Base-by-base conservation (phyloP, 306 rosid genomes). In the Cicer pinnatifidum region DNA sequence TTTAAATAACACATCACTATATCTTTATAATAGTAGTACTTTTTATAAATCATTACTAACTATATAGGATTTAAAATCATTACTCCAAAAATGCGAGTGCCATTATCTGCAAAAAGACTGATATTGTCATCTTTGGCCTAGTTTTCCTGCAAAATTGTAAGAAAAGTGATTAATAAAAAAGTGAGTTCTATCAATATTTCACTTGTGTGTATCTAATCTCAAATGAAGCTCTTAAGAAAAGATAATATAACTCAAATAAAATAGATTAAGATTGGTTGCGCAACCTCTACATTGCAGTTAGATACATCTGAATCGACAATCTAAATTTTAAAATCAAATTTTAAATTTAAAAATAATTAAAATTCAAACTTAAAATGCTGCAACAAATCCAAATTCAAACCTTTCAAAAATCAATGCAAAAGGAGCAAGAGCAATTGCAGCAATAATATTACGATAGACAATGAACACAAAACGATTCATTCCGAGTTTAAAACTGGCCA, bases 51-150 rank as follows among this genome's bases (percentile, higher is more conserved):
- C 2, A 1, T 6, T 40, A 40, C 44, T 1, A 67, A n/a, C 2
- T 9, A 16, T 75, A 16, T 17, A 48, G 51, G n/a, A 13, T 66
- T 57, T 47, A 66, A 68, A 61, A 73, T 83, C 3, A 47, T 81
- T 89, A 92, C 91, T 92, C 96, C 54, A 89, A 75, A 81, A 90
- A 84, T 38, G 84, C 94, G 1, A 90, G 88, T 2, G 44, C 86
- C 87, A 84, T 47, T 72, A 88, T 88, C 76, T 79, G 86, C 9
- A 88, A 10, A 67, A 90, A 82, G 64, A 87, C 67, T 9, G 79
- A 38, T 59, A 85, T 53, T 28, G 93, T 88, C 88, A 89, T 86
- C 85, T 89, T 88, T 28, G 93, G 90, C 79, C 96, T 89, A 33
- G 71, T 71, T 84, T 83, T 86, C 88, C 96, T 92, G 88, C 75